phyloP scores from a whole-genome alignment of 2,329 filamentous ascomycete species.

The Tolypocladium inflatum region DNA sequence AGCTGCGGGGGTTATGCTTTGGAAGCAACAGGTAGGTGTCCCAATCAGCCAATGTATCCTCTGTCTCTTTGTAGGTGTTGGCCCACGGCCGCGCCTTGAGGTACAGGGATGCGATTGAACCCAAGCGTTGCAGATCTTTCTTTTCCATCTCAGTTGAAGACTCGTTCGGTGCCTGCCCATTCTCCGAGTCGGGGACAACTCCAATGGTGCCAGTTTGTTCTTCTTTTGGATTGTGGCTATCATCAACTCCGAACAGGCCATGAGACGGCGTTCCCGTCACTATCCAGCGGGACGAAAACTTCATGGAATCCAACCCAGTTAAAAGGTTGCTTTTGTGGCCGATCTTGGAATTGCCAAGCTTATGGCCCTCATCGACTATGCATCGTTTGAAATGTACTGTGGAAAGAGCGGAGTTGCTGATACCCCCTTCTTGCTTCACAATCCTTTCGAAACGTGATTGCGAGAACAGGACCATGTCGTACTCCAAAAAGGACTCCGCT shows the following conservation, averaged over 20 bases:
- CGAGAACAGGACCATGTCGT: conserved; percentile 73
- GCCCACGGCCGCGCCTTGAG: conserved; percentile 73
- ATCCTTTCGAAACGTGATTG: conserved; percentile 61
- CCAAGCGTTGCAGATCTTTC: conserved; percentile 56
- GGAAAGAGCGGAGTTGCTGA: conserved; percentile 50
- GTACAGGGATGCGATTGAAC: conserved; percentile 59
- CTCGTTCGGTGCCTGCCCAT: conserved; percentile 6
- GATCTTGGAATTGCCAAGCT: conserved; percentile 56
- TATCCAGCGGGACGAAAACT: conserved; percentile 71
- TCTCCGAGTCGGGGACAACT: conserved; percentile 10
- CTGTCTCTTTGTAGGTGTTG: conserved; percentile 42
- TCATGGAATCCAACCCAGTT: conserved; percentile 40
- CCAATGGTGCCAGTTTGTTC: conserved; percentile 8
- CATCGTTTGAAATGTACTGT: conserved; percentile 76
- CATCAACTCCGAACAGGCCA: conserved; percentile 62
- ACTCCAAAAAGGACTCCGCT: conserved; percentile 47
- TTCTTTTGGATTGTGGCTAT: neutral
- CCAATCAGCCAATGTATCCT: conserved; percentile 58
- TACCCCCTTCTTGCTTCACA: conserved; percentile 22
- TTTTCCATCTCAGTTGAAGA: conserved; percentile 41
- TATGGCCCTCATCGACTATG: conserved; percentile 89
- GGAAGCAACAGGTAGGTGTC: conserved; percentile 58
- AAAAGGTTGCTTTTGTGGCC: conserved; percentile 47
- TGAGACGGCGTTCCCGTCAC: conserved; percentile 85
- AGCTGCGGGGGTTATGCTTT: conserved; percentile 37